Conservation (phyloP, 2,329 filamentous ascomycete genomes). For the Berkeleyomyces basicola region DNA sequence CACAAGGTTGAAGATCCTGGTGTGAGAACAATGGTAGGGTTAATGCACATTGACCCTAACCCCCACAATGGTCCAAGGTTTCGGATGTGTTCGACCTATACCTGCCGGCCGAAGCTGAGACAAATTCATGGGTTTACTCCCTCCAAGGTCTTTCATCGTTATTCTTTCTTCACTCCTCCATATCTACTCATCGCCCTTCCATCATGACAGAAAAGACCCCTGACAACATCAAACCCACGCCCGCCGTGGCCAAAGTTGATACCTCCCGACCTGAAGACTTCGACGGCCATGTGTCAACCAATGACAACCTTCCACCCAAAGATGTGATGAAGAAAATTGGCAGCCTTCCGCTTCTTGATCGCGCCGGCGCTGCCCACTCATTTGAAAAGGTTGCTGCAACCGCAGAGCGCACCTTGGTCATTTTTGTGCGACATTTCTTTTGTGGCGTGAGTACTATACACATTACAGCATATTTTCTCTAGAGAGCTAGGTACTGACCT, state of each 20-base stretch:
- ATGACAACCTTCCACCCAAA: constrained; percentile 35
- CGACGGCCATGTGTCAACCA: constrained; percentile 36
- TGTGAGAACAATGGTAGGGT: no score
- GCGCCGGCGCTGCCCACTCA: constrained; percentile 38
- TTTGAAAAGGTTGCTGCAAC: constrained; percentile 47
- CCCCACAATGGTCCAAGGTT: no score
- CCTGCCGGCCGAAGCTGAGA: no score
- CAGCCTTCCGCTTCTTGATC: constrained; percentile 42
- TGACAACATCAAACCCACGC: not conserved
- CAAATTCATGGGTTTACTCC: no score
- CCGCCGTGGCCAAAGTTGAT: constrained; percentile 19
- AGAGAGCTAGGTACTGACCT: not conserved
- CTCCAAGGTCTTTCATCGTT: no score
- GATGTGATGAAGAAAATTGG: constrained; percentile 35
- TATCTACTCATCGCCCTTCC: not conserved
- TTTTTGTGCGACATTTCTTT: constrained; percentile 69
- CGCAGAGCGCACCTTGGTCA: constrained; percentile 43
- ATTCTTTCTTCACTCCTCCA: no score
- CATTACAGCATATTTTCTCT: not conserved
- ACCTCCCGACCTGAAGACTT: constrained; percentile 33
- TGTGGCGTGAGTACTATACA: constrained; percentile 44
- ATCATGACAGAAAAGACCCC: not conserved
- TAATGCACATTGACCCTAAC: no score
- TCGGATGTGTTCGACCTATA: no score
- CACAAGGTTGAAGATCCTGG: no score